A percentile compares a stretch with the other conserved stretches of the same genome.
These are phyloP conservation scores for Linderniella brevidens DNA, from an alignment of 257 asterid genomes.

Conservation along the genomic window DNA sequence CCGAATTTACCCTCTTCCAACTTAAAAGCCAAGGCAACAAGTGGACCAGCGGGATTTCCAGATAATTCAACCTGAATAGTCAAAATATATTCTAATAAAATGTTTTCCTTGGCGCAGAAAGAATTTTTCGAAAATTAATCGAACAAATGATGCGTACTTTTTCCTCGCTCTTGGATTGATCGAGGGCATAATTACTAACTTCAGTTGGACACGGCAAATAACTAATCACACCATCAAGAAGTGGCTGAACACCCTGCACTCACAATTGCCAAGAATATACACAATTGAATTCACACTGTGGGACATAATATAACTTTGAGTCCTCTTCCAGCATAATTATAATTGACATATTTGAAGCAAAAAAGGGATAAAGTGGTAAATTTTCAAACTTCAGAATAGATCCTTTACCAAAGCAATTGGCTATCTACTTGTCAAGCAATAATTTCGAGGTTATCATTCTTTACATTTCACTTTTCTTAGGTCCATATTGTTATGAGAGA, in stretches of 20 bases:
- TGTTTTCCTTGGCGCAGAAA: constrained; percentile 5
- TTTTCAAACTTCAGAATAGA: no score
- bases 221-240: constrained; percentile 89
- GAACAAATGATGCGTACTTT: constrained; percentile 30
- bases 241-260: constrained; percentile 82
- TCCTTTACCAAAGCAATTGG: no score
- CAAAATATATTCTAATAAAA: constrained; percentile 10
- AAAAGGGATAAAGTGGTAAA: no score
- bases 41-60: constrained; percentile 83
- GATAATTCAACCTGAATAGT: constrained; percentile 50
- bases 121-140: constrained; percentile 4
- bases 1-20: constrained; percentile 95
- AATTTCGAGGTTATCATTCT: no score
- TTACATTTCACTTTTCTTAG: no score
- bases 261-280: constrained; percentile 6
- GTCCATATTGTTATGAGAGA: no score
- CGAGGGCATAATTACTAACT: constrained; percentile 78
- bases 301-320: no score
- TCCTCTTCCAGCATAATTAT: no score
- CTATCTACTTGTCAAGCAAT: no score
- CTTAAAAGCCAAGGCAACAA: constrained; percentile 96
- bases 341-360: no score
- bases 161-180: constrained; percentile 82
- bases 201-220: constrained; percentile 87
- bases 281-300: not conserved